Percentiles rank a stretch among this genome's conserved stretches.
These are phyloP conservation scores for Stellera chamaejasme DNA, from an alignment of 345 rosid genomes.

Conservation along the genomic window DNA sequence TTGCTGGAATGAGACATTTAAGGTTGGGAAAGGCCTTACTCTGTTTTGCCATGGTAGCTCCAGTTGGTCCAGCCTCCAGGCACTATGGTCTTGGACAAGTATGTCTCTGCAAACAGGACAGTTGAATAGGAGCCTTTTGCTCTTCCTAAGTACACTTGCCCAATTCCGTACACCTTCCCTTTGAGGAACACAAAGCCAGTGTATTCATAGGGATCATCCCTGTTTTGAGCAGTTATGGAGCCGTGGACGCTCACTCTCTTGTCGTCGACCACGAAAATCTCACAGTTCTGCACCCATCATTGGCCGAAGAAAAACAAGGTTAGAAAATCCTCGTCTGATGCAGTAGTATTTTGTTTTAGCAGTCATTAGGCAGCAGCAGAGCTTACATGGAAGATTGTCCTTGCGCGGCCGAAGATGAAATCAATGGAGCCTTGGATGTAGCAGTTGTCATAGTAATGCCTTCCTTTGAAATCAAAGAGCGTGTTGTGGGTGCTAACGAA, in stretches of 20 bases:
- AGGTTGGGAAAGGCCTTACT: conserved; percentile 32
- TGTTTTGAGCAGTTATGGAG: conserved; percentile 75
- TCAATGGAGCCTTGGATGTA: conserved; percentile 92
- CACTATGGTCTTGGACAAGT: conserved; percentile 62
- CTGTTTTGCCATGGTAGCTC: conserved; percentile 51
- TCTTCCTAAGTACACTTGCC: conserved; percentile 58
- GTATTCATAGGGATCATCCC: conserved; percentile 34
- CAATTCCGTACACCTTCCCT: conserved; percentile 66
- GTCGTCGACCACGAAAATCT: conserved; percentile 69
- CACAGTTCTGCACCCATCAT: conserved; percentile 46
- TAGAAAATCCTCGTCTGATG: too few species aligned
- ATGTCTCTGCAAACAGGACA: conserved; percentile 50
- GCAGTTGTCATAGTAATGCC: conserved; percentile 76
- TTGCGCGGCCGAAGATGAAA: conserved; percentile 89
- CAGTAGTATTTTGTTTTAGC: too few species aligned
- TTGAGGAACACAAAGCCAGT: conserved; percentile 66
- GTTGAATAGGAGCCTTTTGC: conserved; percentile 76
- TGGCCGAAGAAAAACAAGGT: neutral
- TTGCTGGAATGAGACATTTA: neutral
- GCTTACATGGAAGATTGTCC: conserved; percentile 58
- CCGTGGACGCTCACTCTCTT: conserved; percentile 61
- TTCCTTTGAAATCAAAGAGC: conserved; percentile 87
- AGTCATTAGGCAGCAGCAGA: neutral
- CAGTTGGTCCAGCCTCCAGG: conserved; percentile 83
- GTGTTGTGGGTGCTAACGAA: conserved; percentile 89